A percentile compares a stretch with the other conserved stretches of the same genome.
Evolutionary conservation across 352 stramenopile species (phyloP).

Genomic region (Globisporangium echinulatum): DNA sequence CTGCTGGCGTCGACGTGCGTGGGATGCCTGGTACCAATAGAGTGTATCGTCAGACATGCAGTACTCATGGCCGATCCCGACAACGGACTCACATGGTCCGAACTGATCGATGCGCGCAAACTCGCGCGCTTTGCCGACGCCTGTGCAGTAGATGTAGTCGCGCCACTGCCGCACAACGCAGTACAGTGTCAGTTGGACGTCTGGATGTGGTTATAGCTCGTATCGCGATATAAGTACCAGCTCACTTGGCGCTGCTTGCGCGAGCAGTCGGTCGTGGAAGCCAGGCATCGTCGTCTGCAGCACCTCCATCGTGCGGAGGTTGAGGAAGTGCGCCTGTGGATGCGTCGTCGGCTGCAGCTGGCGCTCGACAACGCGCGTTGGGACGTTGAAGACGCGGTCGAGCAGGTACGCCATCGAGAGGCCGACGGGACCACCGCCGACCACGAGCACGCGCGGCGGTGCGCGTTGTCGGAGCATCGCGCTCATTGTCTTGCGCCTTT

Average conservation of each 20-base stretch:
- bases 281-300: conserved; percentile 63
- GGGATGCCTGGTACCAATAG: conserved; percentile 31
- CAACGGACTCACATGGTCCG: conserved; percentile 31
- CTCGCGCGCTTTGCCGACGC: conserved; percentile 53
- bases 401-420: conserved; percentile 62
- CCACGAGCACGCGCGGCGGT: conserved; percentile 55
- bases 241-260: conserved; percentile 48
- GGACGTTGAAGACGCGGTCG: conserved; percentile 63
- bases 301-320: conserved; percentile 93
- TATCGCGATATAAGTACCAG: conserved; percentile 26
- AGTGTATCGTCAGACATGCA: too few relatives aligned
- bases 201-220: background rate
- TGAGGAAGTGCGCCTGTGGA: conserved; percentile 94
- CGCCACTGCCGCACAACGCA: conserved; percentile 44
- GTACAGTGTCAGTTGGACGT: background rate
- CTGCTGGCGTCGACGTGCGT: conserved; percentile 14
- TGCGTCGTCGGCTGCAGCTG: conserved; percentile 73
- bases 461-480: background rate
- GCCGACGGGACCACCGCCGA: conserved; percentile 67
- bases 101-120: conserved; percentile 82
- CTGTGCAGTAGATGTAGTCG: conserved; percentile 82
- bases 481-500: background rate
- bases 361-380: conserved; percentile 70
- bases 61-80: too few relatives aligned
- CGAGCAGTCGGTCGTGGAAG: conserved; percentile 67